phyloP scores from a whole-genome alignment of 768 basidiomycete genomes.

The Postia placenta region DNA sequence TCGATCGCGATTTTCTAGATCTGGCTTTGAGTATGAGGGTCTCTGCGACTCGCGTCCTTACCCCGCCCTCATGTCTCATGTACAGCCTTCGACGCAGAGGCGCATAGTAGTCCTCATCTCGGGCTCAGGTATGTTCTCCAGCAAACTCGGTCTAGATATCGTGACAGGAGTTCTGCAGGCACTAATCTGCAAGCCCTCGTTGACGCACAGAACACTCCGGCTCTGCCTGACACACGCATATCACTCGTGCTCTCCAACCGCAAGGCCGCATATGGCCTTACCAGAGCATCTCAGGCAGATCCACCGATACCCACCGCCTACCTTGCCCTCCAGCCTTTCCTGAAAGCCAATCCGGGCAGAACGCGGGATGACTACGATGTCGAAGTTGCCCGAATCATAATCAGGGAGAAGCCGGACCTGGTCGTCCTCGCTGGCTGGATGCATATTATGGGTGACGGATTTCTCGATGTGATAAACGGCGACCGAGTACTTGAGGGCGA shows the following conservation, averaged over 20 bases:
- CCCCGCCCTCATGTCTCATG: not conserved
- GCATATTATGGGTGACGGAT: constrained; percentile 86
- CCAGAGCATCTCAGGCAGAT: constrained; percentile 61
- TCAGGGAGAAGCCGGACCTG: constrained; percentile 65
- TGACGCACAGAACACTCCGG: constrained; percentile 72
- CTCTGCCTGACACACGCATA: constrained; percentile 67
- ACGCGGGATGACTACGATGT: constrained; percentile 82
- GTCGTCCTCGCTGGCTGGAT: constrained; percentile 99
- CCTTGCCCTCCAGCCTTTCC: constrained; percentile 79
- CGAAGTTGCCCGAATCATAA: constrained; percentile 67
- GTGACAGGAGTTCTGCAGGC: constrained; percentile 56
- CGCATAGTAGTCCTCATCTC: constrained; percentile 59
- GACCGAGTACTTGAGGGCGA: constrained; percentile 29
- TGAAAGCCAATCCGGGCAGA: constrained; percentile 64
- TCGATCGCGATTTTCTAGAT: no score
- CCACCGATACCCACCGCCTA: constrained; percentile 80
- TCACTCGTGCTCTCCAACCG: constrained; percentile 86
- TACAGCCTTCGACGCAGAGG: constrained; percentile 4
- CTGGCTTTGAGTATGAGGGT: no score
- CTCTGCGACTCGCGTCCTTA: no score
- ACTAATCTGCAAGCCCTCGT: constrained; percentile 96
- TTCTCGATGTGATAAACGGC: constrained; percentile 63
- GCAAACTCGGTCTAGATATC: no score
- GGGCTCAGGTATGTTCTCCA: constrained; percentile 45
- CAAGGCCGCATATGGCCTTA: constrained; percentile 85